Percentiles rank a stretch among this genome's conserved stretches.
Conservation (phyloP, 306 rosid species). For the Alnus glutinosa region DNA sequence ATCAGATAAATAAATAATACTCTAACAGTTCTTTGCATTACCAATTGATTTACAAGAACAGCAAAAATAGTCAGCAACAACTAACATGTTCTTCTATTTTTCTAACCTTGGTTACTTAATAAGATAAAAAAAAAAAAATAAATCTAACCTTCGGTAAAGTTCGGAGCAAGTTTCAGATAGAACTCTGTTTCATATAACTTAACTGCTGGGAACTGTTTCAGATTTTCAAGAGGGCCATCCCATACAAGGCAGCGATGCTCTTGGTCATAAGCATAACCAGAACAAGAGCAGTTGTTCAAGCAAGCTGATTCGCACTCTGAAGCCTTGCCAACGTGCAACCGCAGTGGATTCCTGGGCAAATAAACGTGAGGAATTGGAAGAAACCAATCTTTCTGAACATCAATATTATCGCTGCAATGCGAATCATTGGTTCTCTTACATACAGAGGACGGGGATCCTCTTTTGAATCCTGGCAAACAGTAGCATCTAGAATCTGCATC, state of each 20-base stretch:
- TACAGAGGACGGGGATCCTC: background rate
- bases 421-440: background rate
- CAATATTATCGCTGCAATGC: background rate
- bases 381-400: background rate
- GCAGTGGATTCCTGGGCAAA: background rate
- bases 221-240: background rate
- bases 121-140: too few species aligned
- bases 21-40: too few species aligned
- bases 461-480: background rate
- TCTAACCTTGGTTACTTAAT: too few species aligned
- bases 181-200: background rate
- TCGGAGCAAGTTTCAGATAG: slow-evolving; percentile 16
- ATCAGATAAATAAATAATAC: too few species aligned
- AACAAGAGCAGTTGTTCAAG: slow-evolving; percentile 4
- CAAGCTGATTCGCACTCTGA: background rate
- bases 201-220: slow-evolving; percentile 2
- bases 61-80: too few species aligned
- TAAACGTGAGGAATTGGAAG: fast-evolving
- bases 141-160: background rate
- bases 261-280: slow-evolving; percentile 9
- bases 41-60: too few species aligned
- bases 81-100: too few species aligned
- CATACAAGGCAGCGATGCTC: background rate
- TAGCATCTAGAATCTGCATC: background rate
- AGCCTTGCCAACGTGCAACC: background rate